These are phyloP conservation scores for Fusarium sp. DNA, from an alignment of 2,329 filamentous ascomycete species.

Conservation along the genomic window DNA sequence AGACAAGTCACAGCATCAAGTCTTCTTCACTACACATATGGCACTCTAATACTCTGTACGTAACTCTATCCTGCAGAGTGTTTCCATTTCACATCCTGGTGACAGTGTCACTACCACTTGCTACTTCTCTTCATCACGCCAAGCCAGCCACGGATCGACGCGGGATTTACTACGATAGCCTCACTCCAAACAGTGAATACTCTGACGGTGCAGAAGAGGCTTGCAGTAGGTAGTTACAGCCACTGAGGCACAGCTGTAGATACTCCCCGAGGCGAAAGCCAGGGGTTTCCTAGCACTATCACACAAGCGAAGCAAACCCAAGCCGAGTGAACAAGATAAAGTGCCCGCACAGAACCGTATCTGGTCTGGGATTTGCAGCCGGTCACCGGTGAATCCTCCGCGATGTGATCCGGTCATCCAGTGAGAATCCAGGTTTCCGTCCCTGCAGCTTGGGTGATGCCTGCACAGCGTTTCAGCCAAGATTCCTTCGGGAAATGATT, in stretches of 20 bases:
- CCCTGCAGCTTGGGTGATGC: not conserved
- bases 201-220: not conserved
- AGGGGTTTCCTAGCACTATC: not conserved
- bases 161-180: not conserved
- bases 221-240: not conserved
- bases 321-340: not conserved
- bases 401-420: not conserved
- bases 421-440: not conserved
- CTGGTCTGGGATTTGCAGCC: not conserved
- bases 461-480: slow-evolving; percentile 16
- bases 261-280: not conserved
- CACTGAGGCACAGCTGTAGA: not conserved
- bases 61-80: not conserved
- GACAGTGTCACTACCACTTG: not conserved
- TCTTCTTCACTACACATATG: not conserved
- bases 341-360: not conserved
- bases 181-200: not conserved
- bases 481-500: not conserved
- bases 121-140: not conserved
- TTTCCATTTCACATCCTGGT: not conserved
- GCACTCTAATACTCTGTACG: not conserved
- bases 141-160: not conserved
- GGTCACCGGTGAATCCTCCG: not conserved
- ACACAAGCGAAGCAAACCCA: not conserved
- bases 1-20: not conserved